Conservation (phyloP, 1,284 basidiomycete species). For the Heliocybe sulcata region DNA sequence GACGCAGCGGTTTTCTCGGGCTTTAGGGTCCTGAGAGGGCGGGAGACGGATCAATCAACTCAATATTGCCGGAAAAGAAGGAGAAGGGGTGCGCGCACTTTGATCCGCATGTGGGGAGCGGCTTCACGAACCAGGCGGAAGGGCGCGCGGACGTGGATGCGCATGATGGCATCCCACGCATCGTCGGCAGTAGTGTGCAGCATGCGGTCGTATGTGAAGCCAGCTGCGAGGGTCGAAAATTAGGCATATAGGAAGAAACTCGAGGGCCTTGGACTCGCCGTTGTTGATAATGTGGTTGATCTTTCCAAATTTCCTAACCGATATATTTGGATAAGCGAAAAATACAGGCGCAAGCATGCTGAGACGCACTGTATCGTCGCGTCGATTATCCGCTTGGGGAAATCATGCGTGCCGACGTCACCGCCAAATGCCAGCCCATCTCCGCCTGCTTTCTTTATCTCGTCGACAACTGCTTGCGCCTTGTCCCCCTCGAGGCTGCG, state of each 20-base stretch:
- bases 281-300: conserved; percentile 87
- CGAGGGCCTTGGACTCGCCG: too few relatives aligned
- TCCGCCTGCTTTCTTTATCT: conserved; percentile 71
- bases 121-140: conserved; percentile 82
- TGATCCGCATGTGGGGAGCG: conserved; percentile 79
- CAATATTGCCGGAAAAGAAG: too few relatives aligned
- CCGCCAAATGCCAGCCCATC: conserved; percentile 67
- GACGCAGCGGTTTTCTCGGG: conserved; percentile 62
- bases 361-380: conserved; percentile 64
- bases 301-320: conserved; percentile 63
- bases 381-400: conserved; percentile 72
- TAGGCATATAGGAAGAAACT: too few relatives aligned
- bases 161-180: conserved; percentile 75
- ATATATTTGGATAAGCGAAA: neutral
- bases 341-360: conserved; percentile 6
- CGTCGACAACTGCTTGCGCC: conserved; percentile 58
- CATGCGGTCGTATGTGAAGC: conserved; percentile 88
- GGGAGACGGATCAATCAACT: too few relatives aligned
- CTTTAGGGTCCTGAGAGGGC: neutral
- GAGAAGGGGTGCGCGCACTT: conserved; percentile 40
- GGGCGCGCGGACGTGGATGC: conserved; percentile 77
- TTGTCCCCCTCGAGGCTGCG: conserved; percentile 61
- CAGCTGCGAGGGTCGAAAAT: too few relatives aligned
- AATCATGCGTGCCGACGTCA: conserved; percentile 77
- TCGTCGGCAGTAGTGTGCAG: conserved; percentile 83